Conservation (phyloP, 1,139 yeast species). For the Hansenula sp. region DNA sequence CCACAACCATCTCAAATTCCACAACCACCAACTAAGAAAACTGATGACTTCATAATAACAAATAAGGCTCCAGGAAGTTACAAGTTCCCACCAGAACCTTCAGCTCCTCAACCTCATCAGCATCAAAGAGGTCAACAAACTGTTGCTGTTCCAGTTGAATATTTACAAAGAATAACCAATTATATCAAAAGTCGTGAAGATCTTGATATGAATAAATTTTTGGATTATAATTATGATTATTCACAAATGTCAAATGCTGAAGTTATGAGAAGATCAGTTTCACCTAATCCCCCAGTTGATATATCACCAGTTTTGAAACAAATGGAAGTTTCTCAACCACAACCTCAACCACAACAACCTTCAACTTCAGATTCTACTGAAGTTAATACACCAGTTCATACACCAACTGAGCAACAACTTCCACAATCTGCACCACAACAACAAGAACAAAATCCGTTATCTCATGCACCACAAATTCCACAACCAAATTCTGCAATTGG, state of each 20-base stretch:
- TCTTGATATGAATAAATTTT: constrained; percentile 15
- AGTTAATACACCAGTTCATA: constrained; percentile 1
- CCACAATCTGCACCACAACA: not conserved
- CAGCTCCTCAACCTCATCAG: constrained; percentile 21
- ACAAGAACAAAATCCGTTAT: not conserved
- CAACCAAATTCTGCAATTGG: not conserved
- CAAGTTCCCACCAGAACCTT: constrained; percentile 36
- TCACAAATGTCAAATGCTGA: constrained; percentile 3
- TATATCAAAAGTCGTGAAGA: constrained; percentile 18
- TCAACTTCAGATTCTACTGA: constrained; percentile 1
- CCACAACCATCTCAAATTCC: constrained; percentile 7
- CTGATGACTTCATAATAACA: constrained; percentile 34
- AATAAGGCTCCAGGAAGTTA: constrained; percentile 38
- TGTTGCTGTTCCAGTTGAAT: constrained; percentile 38
- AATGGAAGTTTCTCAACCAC: constrained; percentile 1
- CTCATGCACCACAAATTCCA: not conserved
- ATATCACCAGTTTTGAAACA: constrained; percentile 10
- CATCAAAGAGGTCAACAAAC: constrained; percentile 13
- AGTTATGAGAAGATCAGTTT: not conserved
- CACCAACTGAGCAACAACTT: constrained; percentile 2
- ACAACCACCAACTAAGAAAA: constrained; percentile 7
- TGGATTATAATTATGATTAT: constrained; percentile 10
- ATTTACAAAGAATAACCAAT: constrained; percentile 35
- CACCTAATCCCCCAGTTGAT: constrained; percentile 2
- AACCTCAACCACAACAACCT: not conserved